These are phyloP conservation scores for Magnaporthiopsis rhizophila DNA, from an alignment of 2,329 filamentous ascomycete genomes.

Conservation along the genomic window DNA sequence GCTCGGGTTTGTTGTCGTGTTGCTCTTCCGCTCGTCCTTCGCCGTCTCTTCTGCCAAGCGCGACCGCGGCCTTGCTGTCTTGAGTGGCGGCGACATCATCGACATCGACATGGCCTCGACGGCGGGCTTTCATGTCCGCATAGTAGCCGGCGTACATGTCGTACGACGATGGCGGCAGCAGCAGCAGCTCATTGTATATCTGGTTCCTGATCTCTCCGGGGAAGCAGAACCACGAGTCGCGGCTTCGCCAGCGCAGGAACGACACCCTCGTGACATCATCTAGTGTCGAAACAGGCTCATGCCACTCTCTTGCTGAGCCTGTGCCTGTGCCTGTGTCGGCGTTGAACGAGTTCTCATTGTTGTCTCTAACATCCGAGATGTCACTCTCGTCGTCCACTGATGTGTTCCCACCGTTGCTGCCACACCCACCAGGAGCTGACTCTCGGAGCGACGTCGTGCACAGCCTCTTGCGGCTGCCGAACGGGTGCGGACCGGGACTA, in stretches of 20 bases:
- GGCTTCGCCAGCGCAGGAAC: not conserved
- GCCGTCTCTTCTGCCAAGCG: not conserved
- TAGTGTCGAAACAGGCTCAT: not conserved
- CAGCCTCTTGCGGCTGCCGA: not conserved
- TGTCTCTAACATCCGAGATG: not conserved
- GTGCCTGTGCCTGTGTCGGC: too few relatives aligned
- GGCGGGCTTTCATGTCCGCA: conserved; percentile 13
- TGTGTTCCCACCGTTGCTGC: not conserved
- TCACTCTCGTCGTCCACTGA: not conserved
- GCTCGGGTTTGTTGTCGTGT: conserved; percentile 4
- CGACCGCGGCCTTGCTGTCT: not conserved
- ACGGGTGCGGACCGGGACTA: not conserved
- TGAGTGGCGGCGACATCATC: not conserved
- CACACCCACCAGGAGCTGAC: not conserved
- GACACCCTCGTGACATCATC: not conserved
- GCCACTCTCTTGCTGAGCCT: not conserved
- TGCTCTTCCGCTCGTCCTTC: not conserved
- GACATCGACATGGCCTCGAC: not conserved
- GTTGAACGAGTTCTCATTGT: too few relatives aligned
- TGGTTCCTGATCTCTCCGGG: conserved; percentile 27
- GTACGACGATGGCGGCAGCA: conserved; percentile 21
- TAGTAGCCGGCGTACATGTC: conserved; percentile 24
- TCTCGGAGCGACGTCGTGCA: not conserved
- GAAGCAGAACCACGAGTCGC: conserved; percentile 20
- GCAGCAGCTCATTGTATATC: conserved; percentile 22